Conservation (phyloP, 1,284 basidiomycete species). For the Irpex sp. region DNA sequence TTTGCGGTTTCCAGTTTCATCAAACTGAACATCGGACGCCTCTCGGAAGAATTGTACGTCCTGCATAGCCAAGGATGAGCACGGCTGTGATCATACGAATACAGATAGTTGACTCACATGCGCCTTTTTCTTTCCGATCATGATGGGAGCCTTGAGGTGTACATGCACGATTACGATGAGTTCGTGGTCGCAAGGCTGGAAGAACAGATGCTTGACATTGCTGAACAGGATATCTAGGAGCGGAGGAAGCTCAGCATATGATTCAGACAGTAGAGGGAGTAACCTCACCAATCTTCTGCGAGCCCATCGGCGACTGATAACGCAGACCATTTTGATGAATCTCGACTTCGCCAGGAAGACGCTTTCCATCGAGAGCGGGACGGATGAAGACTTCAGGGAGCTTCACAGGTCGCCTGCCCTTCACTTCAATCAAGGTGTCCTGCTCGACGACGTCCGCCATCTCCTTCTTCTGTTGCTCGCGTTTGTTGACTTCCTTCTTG, state of each 20-base stretch:
- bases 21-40: slow-evolving; percentile 96
- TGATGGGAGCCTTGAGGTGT: slow-evolving; percentile 93
- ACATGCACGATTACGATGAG: slow-evolving; percentile 92
- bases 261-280: neutral
- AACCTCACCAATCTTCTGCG: slow-evolving; percentile 80
- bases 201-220: slow-evolving; percentile 98
- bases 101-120: slow-evolving; percentile 46
- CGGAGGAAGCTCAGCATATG: neutral
- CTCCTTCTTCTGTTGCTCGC: slow-evolving; percentile 96
- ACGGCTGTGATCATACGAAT: neutral
- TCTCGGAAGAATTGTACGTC: slow-evolving; percentile 99
- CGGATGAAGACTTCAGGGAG: slow-evolving; percentile 92
- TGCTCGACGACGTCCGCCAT: slow-evolving; percentile 98
- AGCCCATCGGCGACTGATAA: slow-evolving; percentile 85
- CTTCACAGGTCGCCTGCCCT: slow-evolving; percentile 77
- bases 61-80: slow-evolving; percentile 30
- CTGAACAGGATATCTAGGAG: slow-evolving; percentile 83
- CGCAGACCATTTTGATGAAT: slow-evolving; percentile 97
- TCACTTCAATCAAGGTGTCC: slow-evolving; percentile 82
- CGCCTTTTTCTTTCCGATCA: slow-evolving; percentile 98
- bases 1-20: slow-evolving; percentile 98
- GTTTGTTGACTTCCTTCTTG: slow-evolving; percentile 96
- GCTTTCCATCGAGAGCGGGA: slow-evolving; percentile 90
- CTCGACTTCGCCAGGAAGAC: slow-evolving; percentile 92
- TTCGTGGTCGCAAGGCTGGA: slow-evolving; percentile 98